These are phyloP conservation scores for Arabidopsis lyrata DNA, from an alignment of 441 rosid genomes.

Conservation along the genomic window DNA sequence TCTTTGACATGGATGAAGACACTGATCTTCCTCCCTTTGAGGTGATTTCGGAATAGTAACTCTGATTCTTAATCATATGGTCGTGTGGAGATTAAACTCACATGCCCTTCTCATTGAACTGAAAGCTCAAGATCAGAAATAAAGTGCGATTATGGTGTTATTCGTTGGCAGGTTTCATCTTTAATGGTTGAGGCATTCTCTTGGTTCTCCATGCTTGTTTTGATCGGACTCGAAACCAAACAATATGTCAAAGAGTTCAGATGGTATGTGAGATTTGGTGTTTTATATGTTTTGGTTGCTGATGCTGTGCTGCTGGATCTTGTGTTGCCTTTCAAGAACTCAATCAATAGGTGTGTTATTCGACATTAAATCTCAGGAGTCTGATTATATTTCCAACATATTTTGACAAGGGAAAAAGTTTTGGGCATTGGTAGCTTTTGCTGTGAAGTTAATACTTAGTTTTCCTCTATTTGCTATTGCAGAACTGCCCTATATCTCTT, in stretches of 20 bases:
- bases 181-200: conserved; percentile 66
- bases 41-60: conserved; percentile 49
- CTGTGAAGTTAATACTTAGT: not conserved
- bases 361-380: not conserved
- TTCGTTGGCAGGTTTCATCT: conserved; percentile 64
- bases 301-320: conserved; percentile 84
- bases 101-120: conserved; percentile 11
- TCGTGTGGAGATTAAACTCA: conserved; percentile 1
- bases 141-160: conserved; percentile 19
- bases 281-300: conserved; percentile 80
- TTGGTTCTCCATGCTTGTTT: conserved; percentile 86
- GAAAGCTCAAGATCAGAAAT: conserved; percentile 10
- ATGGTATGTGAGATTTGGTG: conserved; percentile 92
- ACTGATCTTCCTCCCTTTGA: conserved; percentile 76
- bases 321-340: conserved; percentile 62
- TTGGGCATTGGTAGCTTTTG: conserved; percentile 1
- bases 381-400: not conserved
- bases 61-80: conserved; percentile 14
- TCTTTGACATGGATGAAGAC: conserved; percentile 67
- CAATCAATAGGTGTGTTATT: conserved; percentile 61
- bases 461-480: conserved; percentile 47
- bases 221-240: conserved; percentile 85
- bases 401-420: not conserved
- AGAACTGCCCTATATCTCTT: conserved; percentile 64
- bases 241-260: conserved; percentile 78